Evolutionary conservation across 2,329 filamentous ascomycete genomes (phyloP), one percentile per base, ranked within the genome.

Genomic region (Cercospora sp.): DNA sequence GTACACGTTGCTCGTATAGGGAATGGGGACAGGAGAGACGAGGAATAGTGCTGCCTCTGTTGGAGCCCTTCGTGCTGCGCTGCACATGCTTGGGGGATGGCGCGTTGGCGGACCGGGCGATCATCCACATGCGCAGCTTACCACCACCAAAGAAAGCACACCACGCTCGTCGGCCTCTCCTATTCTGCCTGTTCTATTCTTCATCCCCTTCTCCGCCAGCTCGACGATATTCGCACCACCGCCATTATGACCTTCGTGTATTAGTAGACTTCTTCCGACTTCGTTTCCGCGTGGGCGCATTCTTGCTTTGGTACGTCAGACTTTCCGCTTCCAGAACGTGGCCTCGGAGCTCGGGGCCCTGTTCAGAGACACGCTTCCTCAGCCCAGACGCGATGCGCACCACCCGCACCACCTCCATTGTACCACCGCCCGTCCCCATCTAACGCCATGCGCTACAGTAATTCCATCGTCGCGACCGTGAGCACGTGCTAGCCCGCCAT

Each of bases 401-500:
- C 48, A 55, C 23, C 26, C 30, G 31, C 53, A 63, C 55, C 33
- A 60, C 30, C 31, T 16, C 53, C 23, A 58, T 26, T 31, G 23
- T 26, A 55, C 55, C 55, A 20, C 55, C n/a, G 55, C 55, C n/a
- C 26, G n/a, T 36, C 31, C 55, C 18, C 55, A 18, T 33, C 55
- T 59, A 36, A 59, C 55, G 55, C 55, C 30, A 59, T 59, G 55
- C 31, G 55, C 55, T 36, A 36, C 55, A 59, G 55, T 59, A 33
- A n/a, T 23, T 36, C 30, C 55, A 23, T 36, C 55, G 28, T 59
- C 31, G 55, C 30, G 28, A 59, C 31, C 18, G 55, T 36, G 55
- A 20, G 55, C 55, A 33, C 55, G 55, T n/a, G 55, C 55, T 59
- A 59, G 55, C 10, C 55, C 55, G n/a, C 64, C 60, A 75, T 74